A percentile compares a stretch with the other conserved stretches of the same genome.
phyloP scores from a whole-genome alignment of 2,329 filamentous ascomycete species.

The Gliomastix tumulicola region DNA sequence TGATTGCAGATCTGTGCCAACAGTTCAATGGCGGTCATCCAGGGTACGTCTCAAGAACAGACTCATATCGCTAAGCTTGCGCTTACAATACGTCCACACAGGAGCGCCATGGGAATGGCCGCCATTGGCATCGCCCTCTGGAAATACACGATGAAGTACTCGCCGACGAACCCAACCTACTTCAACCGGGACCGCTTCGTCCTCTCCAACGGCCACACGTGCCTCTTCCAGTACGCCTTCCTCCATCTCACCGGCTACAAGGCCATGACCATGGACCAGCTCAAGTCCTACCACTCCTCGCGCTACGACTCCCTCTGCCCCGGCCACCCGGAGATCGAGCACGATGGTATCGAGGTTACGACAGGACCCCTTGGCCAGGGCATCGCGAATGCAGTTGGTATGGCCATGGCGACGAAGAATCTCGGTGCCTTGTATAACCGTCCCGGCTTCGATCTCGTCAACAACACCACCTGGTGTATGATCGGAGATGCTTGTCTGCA shows the following conservation, averaged over 20 bases:
- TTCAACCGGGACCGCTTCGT: conserved; percentile 59
- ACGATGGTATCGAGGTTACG: conserved; percentile 50
- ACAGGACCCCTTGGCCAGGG: conserved; percentile 54
- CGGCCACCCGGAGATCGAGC: conserved; percentile 51
- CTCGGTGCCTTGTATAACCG: conserved; percentile 46
- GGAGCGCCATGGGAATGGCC: conserved; percentile 50
- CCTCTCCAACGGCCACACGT: conserved; percentile 51
- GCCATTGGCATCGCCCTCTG: conserved; percentile 53
- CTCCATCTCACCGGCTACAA: conserved; percentile 47
- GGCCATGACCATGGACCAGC: conserved; percentile 47
- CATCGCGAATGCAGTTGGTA: conserved; percentile 50
- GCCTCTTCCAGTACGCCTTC: conserved; percentile 47
- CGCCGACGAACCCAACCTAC: conserved; percentile 44
- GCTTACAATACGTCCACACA: no score
- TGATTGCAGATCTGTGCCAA: conserved; percentile 63
- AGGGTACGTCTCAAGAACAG: conserved; percentile 42
- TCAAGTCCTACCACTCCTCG: conserved; percentile 43
- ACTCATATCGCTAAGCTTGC: not conserved
- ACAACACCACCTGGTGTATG: conserved; percentile 49
- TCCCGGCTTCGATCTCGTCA: conserved; percentile 37
- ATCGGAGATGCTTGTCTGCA: conserved; percentile 51
- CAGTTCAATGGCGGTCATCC: conserved; percentile 66
- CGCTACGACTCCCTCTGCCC: conserved; percentile 41
- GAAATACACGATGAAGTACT: conserved; percentile 57
- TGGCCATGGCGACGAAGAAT: conserved; percentile 51